Evolutionary conservation across 2,329 filamentous ascomycete genomes (phyloP), one percentile per base, ranked within the genome.

Genomic region (Fusarium brevicatenulatum): DNA sequence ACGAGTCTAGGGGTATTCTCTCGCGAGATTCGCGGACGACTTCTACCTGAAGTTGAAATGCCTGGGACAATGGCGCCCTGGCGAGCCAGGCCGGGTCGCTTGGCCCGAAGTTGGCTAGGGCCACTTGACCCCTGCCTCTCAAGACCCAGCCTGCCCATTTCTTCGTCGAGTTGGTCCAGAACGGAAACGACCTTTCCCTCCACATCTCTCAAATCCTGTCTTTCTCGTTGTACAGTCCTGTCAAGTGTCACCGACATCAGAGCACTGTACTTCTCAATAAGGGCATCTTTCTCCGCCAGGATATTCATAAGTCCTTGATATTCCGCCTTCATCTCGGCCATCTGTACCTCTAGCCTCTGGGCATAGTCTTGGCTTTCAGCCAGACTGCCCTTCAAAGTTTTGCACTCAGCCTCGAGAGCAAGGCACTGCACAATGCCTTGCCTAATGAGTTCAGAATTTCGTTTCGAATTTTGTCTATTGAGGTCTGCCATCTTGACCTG

Each of bases 231-330:
- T 6, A 34, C 9, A 6, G 4, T 23, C 7, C 2, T 19, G 4
- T 34, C 30, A 1, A 23, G 1, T 0, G 12, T 34, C 2, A 5
- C 19, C 0, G 47, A 34, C 16, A 34, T 10, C 1, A 23, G 12
- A 2, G 6, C 16, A 15, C 30, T 50, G 9, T 50, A 50, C 1
- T 0, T 34, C 2, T 50, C 30, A 0, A 50, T 50, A 5, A 50
- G 30, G 6, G 47, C 12, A 15, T 50, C 47, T 2, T 50, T 50
- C 18, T 34, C 47, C 0, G 11, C 11, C 6, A 34, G 6, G 0
- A 23, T 5, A 11, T 19, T 19, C 3, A 34, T 19, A 1, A 50
- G 8, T 3, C 30, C 47, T 8, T 50, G 16, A 3, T 18, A 16
- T 9, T 50, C 47, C 3, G 8, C 16, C 1, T 0, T 19, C 16